Evolutionary conservation across 768 basidiomycete species (phyloP).

Genomic region (Lentinula lateritia): DNA sequence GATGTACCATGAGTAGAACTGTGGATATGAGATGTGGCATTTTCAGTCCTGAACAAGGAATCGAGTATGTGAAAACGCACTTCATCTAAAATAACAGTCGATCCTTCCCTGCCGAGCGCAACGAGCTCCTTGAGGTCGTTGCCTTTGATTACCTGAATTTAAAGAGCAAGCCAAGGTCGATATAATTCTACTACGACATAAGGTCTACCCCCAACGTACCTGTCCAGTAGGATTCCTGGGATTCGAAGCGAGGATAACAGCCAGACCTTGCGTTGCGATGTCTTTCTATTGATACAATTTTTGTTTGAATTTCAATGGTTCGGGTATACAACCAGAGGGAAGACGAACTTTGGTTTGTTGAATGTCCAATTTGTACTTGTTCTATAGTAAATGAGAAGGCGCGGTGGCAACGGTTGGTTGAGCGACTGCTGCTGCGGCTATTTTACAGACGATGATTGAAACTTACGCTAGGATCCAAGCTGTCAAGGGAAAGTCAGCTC

Average conservation of each 20-base stretch:
- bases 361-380: constrained; percentile 73
- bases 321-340: constrained; percentile 20
- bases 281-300: constrained; percentile 46
- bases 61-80: constrained; percentile 25
- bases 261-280: constrained; percentile 75
- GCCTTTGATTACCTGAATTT: constrained; percentile 52
- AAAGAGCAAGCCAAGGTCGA: background rate
- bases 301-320: constrained; percentile 15
- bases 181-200: background rate
- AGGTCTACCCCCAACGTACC: constrained; percentile 27
- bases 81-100: constrained; percentile 83
- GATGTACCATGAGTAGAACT: constrained; percentile 96
- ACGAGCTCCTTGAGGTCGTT: constrained; percentile 81
- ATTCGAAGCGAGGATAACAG: constrained; percentile 85
- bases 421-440: too few relatives aligned
- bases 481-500: background rate
- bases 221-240: constrained; percentile 99
- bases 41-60: too few relatives aligned
- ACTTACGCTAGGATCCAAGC: constrained; percentile 1
- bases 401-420: too few relatives aligned
- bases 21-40: constrained; percentile 4
- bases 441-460: background rate
- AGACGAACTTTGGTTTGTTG: constrained; percentile 65
- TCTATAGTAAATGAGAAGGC: constrained; percentile 20
- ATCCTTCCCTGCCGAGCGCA: constrained; percentile 63